Evolutionary conservation across 805 yeast genomes (phyloP), one percentile per base, ranked within the genome.

Genomic region (Candida berthetii): DNA sequence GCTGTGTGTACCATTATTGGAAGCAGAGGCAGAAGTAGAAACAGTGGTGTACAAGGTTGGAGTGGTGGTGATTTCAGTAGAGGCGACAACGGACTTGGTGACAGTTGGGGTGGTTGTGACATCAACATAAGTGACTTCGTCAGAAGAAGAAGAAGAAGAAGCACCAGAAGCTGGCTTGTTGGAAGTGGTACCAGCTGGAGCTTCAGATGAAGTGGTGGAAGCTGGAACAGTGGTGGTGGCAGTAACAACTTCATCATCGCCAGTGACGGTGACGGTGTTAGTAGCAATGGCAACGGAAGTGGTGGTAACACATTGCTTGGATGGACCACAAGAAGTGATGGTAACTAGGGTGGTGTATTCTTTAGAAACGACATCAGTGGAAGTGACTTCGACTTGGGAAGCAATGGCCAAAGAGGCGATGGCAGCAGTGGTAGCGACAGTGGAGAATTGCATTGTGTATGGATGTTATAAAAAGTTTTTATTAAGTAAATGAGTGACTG

Each of bases 91-190:
- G 31, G 78, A 67, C n/a, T 58, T 61, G 42, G 73, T 65, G 38
- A 62, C 69, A 41, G 69, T 62, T 51, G 79, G 79, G 37, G 79
- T 74, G 44, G 68, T 57, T 45, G 78, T 72, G 51, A 66, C 62
- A 49, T 74, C 78, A 40, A 71, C 74, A 55, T 67, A 71, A 37
- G 64, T 52, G 54, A 64, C 57, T 25, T 57, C 55, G 35, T 64
- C 69, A 7, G 49, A 37, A 22, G 47, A 36, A n/a, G 38, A n/a
- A 31, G 35, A 18, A 13, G 43, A 24, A 18, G 40, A 24, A 29
- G 22, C 24, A 13, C 35, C 24, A n/a, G n/a, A n/a, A n/a, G n/a
- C n/a, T n/a, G n/a, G n/a, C n/a, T n/a, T n/a, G n/a, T n/a, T n/a
- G n/a, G n/a, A n/a, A n/a, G n/a, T n/a, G n/a, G n/a, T n/a, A n/a